Percentiles rank a stretch among this genome's conserved stretches.
These are phyloP conservation scores for Ceratocystis eucalypticola DNA, from an alignment of 2,329 filamentous ascomycete genomes.

Conservation along the genomic window DNA sequence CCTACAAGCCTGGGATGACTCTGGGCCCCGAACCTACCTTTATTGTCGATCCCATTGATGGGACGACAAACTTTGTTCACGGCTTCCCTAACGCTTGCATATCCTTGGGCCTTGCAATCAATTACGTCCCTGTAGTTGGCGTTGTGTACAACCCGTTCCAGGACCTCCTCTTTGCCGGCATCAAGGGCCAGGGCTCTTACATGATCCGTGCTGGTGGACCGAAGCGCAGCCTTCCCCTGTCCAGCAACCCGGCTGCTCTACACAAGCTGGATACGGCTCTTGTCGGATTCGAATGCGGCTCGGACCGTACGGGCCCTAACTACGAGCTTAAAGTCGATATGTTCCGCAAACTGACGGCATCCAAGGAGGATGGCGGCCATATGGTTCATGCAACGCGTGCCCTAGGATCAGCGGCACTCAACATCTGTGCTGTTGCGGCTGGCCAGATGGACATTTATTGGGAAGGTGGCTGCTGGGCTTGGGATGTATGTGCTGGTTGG, in stretches of 20 bases:
- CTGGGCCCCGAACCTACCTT: conserved; percentile 59
- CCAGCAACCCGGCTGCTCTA: conserved; percentile 40
- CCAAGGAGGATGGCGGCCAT: conserved; percentile 48
- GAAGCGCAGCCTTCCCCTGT: conserved; percentile 30
- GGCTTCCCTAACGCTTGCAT: conserved; percentile 62
- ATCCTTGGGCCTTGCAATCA: conserved; percentile 57
- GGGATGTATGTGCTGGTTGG: conserved; percentile 77
- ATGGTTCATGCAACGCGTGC: conserved; percentile 67
- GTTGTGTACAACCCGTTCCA: conserved; percentile 72
- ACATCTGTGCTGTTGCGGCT: conserved; percentile 57
- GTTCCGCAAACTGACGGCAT: conserved; percentile 46
- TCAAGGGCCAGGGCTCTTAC: conserved; percentile 54
- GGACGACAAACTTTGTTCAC: conserved; percentile 71
- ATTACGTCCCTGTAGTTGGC: conserved; percentile 49
- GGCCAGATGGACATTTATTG: conserved; percentile 63
- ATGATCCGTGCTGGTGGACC: conserved; percentile 33
- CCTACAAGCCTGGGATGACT: conserved; percentile 51
- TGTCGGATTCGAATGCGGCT: conserved; percentile 62
- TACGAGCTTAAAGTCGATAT: conserved; percentile 55
- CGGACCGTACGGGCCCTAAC: conserved; percentile 52
- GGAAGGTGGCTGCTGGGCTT: conserved; percentile 75
- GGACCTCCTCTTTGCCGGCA: conserved; percentile 53
- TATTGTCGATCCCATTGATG: conserved; percentile 71
- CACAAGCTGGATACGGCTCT: conserved; percentile 48
- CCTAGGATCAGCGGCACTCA: conserved; percentile 60